Evolutionary conservation across 805 yeast genomes (phyloP).

Genomic region (Monosporozyma yasuniensis): DNA sequence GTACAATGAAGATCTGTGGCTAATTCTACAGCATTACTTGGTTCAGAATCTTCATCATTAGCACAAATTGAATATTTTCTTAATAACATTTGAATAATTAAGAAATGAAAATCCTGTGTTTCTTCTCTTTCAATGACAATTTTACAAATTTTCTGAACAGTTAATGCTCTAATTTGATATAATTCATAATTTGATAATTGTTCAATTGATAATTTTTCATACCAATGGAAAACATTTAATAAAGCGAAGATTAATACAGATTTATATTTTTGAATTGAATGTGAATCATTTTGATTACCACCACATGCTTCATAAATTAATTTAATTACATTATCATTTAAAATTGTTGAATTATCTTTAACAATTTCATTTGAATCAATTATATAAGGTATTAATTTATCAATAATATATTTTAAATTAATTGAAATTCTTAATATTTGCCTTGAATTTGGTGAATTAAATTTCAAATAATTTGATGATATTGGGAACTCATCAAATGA

Average conservation of each 20-base stretch:
- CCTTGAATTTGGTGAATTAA: slow-evolving; percentile 47
- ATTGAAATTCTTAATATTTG: slow-evolving; percentile 63
- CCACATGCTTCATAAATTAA: slow-evolving; percentile 71
- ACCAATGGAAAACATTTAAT: slow-evolving; percentile 74
- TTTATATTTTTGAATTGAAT: slow-evolving; percentile 53
- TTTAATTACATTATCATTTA: slow-evolving; percentile 49
- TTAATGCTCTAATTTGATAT: slow-evolving; percentile 47
- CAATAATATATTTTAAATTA: slow-evolving; percentile 65
- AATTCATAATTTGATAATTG: slow-evolving; percentile 64
- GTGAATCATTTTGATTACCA: slow-evolving; percentile 50
- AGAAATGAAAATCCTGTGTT: slow-evolving; percentile 36
- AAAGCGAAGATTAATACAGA: slow-evolving; percentile 63
- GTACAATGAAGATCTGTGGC: slow-evolving; percentile 83
- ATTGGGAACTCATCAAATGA: neutral
- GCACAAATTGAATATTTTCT: slow-evolving; percentile 62
- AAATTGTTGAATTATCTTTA: slow-evolving; percentile 48
- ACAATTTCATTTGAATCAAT: slow-evolving; percentile 43
- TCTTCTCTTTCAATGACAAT: slow-evolving; percentile 53
- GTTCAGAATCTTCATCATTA: slow-evolving; percentile 50
- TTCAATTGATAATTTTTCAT: slow-evolving; percentile 44
- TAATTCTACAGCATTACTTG: slow-evolving; percentile 70
- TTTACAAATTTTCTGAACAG: slow-evolving; percentile 71
- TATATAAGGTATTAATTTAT: slow-evolving; percentile 60
- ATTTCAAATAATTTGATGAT: neutral
- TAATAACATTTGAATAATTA: slow-evolving; percentile 69